Conservation (phyloP, 2,329 filamentous ascomycete species). For the Ramichloridium luteum region DNA sequence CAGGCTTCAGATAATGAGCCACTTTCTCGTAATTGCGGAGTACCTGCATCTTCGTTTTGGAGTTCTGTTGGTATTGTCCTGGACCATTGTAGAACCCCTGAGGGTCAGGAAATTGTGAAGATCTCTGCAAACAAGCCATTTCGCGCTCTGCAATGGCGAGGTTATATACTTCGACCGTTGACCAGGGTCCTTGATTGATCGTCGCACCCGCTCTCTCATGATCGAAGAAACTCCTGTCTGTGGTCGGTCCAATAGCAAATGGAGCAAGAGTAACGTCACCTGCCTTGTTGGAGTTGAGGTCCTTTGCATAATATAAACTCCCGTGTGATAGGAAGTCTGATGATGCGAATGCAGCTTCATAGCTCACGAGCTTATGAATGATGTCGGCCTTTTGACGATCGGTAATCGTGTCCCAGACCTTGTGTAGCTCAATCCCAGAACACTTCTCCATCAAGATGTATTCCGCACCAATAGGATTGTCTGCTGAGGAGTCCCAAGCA, state of each 20-base stretch:
- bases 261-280: constrained; percentile 9
- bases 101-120: constrained; percentile 5
- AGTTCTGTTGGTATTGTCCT: constrained; percentile 6
- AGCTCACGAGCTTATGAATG: constrained; percentile 17
- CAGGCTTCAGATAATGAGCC: constrained; percentile 3
- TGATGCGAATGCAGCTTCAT: constrained; percentile 18
- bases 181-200: constrained; percentile 6
- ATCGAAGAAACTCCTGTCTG: constrained; percentile 23
- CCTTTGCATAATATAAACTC: constrained; percentile 25
- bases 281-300: constrained; percentile 11
- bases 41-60: constrained; percentile 4
- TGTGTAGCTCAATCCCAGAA: constrained; percentile 22
- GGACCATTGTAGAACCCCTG: constrained; percentile 8
- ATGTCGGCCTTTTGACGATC: constrained; percentile 14
- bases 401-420: constrained; percentile 17
- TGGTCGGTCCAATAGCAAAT: constrained; percentile 30
- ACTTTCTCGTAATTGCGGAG: constrained; percentile 4
- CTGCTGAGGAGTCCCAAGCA: constrained; percentile 10
- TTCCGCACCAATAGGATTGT: constrained; percentile 10
- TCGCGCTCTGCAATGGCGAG: constrained; percentile 6
- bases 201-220: constrained; percentile 16
- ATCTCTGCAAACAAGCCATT: constrained; percentile 4
- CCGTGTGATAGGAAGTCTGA: constrained; percentile 20
- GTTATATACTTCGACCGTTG: constrained; percentile 6
- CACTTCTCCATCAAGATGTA: constrained; percentile 20